Base-by-base conservation (phyloP, 1,284 basidiomycete species). In the Ustilago nuda region DNA sequence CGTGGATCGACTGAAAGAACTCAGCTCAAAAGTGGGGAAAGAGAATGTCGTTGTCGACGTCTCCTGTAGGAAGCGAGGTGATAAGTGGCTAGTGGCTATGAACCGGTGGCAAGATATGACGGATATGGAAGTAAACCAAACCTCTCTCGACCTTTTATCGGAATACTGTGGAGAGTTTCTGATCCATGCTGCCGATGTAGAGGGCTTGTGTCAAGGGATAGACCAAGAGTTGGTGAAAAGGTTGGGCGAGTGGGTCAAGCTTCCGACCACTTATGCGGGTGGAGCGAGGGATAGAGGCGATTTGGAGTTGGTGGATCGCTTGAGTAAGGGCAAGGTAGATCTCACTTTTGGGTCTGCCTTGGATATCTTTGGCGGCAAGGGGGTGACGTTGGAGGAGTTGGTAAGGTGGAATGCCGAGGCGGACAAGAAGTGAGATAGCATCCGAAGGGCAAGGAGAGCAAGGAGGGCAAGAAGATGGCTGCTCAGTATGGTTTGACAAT, bases 71-170 rank as follows among this genome's bases (percentile, higher is more conserved):
- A 90, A 90, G 79, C 88, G 90, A 82, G 92, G 88, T 13, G 87
- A 90, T 41, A 91, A 88, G 75, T 99, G 97, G 97, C 89, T 95
- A 41, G 93, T 99, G 8, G 95, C 97, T 0, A 98, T 97, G 95
- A 98, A 99, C 87, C 94, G 95, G 83, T 99, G 97, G 97, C 95
- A 98, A 86, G 92, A 93, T 65, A 90, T 98, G 61, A 98, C 97
- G 0, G 93, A 98, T 82, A 94, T 94, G 91, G 92, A 93, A 82
- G 93, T 99, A 19, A 92, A 89, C 68, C 51, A 63, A 56, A 45
- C 56, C 35, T 62, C 63, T 17, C 56, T 82, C 17, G 67, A 75
- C 11, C 36, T 69, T 45, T 53, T 81, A 4, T 71, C 70, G 4
- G 56, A 60, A 9, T 69, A 82, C 45, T 82, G 78, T 62, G 96